Conservation (phyloP, 495 filamentous ascomycete genomes). For the Neurospora pannonica region DNA sequence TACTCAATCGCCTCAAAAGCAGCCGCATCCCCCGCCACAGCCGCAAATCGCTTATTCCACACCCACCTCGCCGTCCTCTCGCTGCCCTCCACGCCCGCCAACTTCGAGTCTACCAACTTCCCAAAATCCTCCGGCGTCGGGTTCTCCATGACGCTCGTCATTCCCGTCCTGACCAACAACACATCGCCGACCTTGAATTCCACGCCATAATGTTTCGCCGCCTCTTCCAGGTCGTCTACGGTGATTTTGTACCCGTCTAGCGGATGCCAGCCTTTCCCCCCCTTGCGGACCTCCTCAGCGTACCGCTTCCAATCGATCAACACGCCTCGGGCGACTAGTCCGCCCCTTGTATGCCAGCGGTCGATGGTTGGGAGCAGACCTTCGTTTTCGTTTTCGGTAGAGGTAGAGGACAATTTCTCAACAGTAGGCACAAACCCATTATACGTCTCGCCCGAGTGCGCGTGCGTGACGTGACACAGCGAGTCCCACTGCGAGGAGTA, state of each 20-base stretch:
- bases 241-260: conserved; percentile 54
- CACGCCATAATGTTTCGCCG: conserved; percentile 47
- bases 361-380: conserved; percentile 25
- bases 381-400: conserved; percentile 10
- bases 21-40: conserved; percentile 41
- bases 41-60: conserved; percentile 46
- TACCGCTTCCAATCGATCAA: conserved; percentile 45
- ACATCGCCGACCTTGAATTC: conserved; percentile 53
- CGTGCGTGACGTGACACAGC: conserved; percentile 43
- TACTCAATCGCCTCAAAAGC: conserved; percentile 38
- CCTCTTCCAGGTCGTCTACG: conserved; percentile 44
- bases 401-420: too few species aligned
- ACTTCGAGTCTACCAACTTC: conserved; percentile 17
- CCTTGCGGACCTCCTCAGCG: conserved; percentile 31
- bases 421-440: conserved; percentile 38
- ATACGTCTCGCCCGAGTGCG: conserved; percentile 39
- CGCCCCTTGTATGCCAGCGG: conserved; percentile 35
- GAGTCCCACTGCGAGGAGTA: conserved; percentile 73
- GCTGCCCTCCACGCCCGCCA: conserved; percentile 38
- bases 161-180: conserved; percentile 58
- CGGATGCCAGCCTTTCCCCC: conserved; percentile 41
- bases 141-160: conserved; percentile 46
- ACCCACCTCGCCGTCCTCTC: conserved; percentile 49
- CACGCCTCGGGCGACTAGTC: conserved; percentile 48
- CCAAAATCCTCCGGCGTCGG: conserved; percentile 39